Base-by-base conservation (phyloP, 148 eudicot genomes). In the Beta vulgaris region DNA sequence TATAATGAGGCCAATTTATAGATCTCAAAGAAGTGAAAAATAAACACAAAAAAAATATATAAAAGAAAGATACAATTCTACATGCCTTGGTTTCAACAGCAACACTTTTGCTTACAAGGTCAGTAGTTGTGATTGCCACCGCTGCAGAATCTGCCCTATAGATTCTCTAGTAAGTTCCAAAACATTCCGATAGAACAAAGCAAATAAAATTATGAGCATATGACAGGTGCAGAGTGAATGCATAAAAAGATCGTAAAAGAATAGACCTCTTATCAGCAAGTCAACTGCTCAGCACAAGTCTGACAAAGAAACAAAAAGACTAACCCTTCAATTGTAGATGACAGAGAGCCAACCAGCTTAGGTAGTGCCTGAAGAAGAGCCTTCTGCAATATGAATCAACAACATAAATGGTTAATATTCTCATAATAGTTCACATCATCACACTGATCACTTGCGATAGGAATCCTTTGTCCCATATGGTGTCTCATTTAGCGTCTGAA, bases 121-220 rank as follows among this genome's bases (percentile, higher is more conserved):
- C 99, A 57, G 99, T 95, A 67, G 99, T 95, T 6, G 99, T 95
- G 84, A 95, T 95, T 61, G 97, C 99, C 68, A 95, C 94, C 44
- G 99, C 97, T 59, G 99, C 97, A 66, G 92, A 92, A 81, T 90
- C 91, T 80, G 91, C 99, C 82, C 99, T 95, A 89, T 78, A 87
- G 28, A 68, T 40, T 53, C 57, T 59, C 75, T 23, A 77, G 75
- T 77, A 73, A 65, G 70, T 48, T 77, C 53, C 60, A 63, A 67
- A 43, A 13, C 19, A 13, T 39, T 44, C 51, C 6, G 31, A 64
- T 54, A 43, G 8, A 21, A 12, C 10, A 78, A 16, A 53, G 28
- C 18, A n/a, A 36, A 74, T 23, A 23, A 62, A 31, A 40, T 68
- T 23, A 6, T 32, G 42, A 32, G 71, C 26, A 16, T 11, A 54